Evolutionary conservation across 2,329 filamentous ascomycete species (phyloP), one percentile per base, ranked within the genome.

Genomic region (Aspergillus fischeri): DNA sequence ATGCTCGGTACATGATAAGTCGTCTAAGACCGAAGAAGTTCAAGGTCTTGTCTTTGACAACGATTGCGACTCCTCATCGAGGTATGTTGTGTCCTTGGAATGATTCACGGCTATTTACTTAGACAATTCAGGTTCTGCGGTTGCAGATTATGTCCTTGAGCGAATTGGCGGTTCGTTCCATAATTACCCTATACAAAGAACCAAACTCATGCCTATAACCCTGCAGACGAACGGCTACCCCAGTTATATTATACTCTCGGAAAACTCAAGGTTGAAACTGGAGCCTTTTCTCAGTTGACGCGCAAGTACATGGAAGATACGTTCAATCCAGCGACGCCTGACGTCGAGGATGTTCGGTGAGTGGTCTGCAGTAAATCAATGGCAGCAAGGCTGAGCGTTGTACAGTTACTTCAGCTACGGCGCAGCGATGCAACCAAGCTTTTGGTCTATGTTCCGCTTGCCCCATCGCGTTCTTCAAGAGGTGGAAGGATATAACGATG

Each of bases 31-130:
- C 83, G 9, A 74, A 76, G 3, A 83, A 86, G 52, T 90, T 96
- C 62, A 91, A 90, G 69, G 89, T 96, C 58, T 80, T 92, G 41
- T 86, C 84, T 0, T 70, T 87, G 62, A 87, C 85, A 0, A 87
- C 85, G 0, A 81, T 87, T 56, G 83, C 84, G 2, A 83, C 82
- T 14, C 85, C 85, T 1, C 85, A 87, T 72, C 73, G 80, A 71
- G 76, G 81, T 81, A 47, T 25, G 44, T 49, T 38, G 67, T 59
- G 17, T 9, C 7, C 3, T 38, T 2, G 14, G 11, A 5, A 8
- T 9, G 4, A 14, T 28, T 32, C 4, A 3, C 14, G 32, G 32
- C 28, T 27, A 2, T 14, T 14, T 14, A 14, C 21, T 47, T 27
- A 47, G 4, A 14, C 17, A 25, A 3, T 9, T 11, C 49, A 72